Evolutionary conservation across 2,329 filamentous ascomycete genomes (phyloP), one percentile per base, ranked within the genome.

Genomic region (Neonectria neomacrospora): DNA sequence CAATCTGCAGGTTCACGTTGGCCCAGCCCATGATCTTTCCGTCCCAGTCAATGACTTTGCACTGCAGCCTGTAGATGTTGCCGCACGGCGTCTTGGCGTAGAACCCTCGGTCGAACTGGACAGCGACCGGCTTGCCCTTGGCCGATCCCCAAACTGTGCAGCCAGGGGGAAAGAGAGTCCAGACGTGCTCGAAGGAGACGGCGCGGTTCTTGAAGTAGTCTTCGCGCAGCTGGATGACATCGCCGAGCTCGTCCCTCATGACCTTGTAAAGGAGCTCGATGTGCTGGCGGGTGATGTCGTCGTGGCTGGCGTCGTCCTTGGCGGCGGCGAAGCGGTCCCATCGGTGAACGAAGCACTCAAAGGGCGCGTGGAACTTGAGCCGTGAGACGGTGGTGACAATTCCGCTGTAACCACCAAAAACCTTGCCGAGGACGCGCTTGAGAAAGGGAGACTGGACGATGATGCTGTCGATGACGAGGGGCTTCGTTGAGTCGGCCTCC

Each of bases 341-440:
- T 32, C 89, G 83, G 75, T 92, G 88, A 42, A 91, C 86, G 52
- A 92, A 86, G 0, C 87, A 86, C 67, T 85, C 79, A 64, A 91
- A 91, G 0, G 87, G 87, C 0, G 83, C 84, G 8, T 78, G 74
- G 64, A 92, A 90, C 58, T 86, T 85, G 2, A 91, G 79, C 1
- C 86, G 82, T n/a, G 87, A 81, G 26, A 91, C 78, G 11, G 81
- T 82, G 34, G 85, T 84, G 2, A 86, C 85, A 30, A 91, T 80
- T 1, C 88, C 88, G 0, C 86, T 85, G 61, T 90, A 91, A 9
- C 80, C 84, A 1, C 81, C 76, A 22, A 91, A 79, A 8, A 90
- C 81, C 11, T 83, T 80, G 10, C 78, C 79, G 0, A 92, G 80
- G 5, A 86, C 81, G 2, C 80, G 78, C 75, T 88, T 89, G 45